Conservation (phyloP, 148 eudicot genomes). For the Pouteria glomerata region DNA sequence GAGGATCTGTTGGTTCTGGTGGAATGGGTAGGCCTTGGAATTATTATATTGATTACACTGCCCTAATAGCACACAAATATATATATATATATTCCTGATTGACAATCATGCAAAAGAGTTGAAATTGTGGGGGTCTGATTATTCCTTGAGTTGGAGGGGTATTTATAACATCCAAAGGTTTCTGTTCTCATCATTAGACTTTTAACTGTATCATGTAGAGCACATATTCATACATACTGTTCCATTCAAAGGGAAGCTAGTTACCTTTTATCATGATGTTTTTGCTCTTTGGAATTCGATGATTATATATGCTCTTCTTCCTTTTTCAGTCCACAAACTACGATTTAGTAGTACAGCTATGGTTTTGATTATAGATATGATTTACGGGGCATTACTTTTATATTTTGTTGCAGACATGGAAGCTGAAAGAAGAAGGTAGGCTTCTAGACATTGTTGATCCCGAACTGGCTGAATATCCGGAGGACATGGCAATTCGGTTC, state of each 20-base stretch:
- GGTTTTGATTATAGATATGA: not conserved
- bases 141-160: not conserved
- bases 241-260: not conserved
- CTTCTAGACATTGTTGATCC: constrained; percentile 56
- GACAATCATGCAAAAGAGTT: not conserved
- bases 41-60: not conserved
- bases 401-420: constrained; percentile 38
- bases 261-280: not conserved
- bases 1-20: constrained; percentile 39
- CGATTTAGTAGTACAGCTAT: no score
- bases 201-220: not conserved
- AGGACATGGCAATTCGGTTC: constrained; percentile 36
- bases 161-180: not conserved
- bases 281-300: no score
- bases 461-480: constrained; percentile 34
- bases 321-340: no score
- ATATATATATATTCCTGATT: not conserved
- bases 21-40: constrained; percentile 36
- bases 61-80: not conserved
- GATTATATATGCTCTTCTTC: no score
- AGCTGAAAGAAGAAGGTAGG: constrained; percentile 37
- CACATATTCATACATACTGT: not conserved
- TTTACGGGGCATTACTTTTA: not conserved
- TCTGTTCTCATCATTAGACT: not conserved
- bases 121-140: not conserved